Evolutionary conservation across 371 early-diverging fungal species (phyloP).

Genomic region (Syncephalastrum racemosum): DNA sequence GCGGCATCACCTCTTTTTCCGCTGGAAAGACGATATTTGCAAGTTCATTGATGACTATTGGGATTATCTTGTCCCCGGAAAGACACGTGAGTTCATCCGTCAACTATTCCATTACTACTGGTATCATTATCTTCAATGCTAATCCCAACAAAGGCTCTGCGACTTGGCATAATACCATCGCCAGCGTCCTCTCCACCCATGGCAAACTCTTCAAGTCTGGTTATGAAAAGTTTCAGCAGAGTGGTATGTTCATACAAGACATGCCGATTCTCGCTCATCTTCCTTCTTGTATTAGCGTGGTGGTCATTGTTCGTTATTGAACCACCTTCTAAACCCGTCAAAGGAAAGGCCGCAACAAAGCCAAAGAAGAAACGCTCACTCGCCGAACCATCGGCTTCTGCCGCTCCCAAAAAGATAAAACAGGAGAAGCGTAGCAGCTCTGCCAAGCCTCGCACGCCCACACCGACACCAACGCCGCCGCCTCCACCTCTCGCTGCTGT

Average conservation of each 20-base stretch:
- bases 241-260: constrained; percentile 25
- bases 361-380: too few relatives aligned
- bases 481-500: too few relatives aligned
- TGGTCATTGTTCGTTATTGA: constrained; percentile 56
- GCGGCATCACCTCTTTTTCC: constrained; percentile 68
- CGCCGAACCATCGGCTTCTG: too few relatives aligned
- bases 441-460: too few relatives aligned
- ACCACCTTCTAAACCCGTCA: constrained; percentile 42
- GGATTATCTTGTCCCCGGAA: constrained; percentile 70
- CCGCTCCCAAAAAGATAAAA: too few relatives aligned
- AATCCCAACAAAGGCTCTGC: constrained; percentile 41
- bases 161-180: constrained; percentile 79
- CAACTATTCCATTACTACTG: background rate
- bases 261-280: background rate
- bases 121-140: background rate
- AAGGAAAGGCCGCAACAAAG: constrained; percentile 26
- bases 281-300: constrained; percentile 47
- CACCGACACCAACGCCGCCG: too few relatives aligned
- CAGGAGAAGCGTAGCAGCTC: too few relatives aligned
- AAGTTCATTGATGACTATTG: constrained; percentile 76
- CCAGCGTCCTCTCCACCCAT: constrained; percentile 80
- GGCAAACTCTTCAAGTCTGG: constrained; percentile 76
- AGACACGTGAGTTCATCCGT: constrained; percentile 47
- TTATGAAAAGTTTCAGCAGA: constrained; percentile 58
- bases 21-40: constrained; percentile 84